Evolutionary conservation across 257 asterid species (phyloP), one percentile per base, ranked within the genome.

Genomic region (Salvia miltiorrhiza): DNA sequence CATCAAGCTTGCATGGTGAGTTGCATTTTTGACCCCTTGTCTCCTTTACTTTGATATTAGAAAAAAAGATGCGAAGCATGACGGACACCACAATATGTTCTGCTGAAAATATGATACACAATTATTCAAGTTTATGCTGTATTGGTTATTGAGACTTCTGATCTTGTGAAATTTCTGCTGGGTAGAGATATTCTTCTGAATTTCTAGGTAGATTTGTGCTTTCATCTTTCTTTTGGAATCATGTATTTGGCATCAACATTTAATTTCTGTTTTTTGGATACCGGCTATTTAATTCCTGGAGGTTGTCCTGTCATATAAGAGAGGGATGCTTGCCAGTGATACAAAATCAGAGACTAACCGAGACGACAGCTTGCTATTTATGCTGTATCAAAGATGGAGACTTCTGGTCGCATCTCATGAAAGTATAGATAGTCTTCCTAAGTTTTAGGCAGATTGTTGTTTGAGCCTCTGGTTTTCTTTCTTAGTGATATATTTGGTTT

Each of bases 1-100:
- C 93, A 47, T 39, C 88, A 65, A 92, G 98, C 76, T 81, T 92
- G 83, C 98, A 92, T 41, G 96, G 98, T 90, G 74, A 80, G 85
- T 67, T 76, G 28, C 58, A 55, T 72, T 74, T 63, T 32, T 69
- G 35, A 2, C n/a, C 48, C 47, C 20, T 56, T 40, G n/a, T 26
- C 2, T 45, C 9, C 65, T 53, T 28, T 19, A 20, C 28, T 40
- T n/a, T n/a, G n/a, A 59, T 17, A 62, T 61, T 41, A 16, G 44
- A 21, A 12, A 33, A 10, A 37, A 8, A 24, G 4, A 49, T 67
- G 53, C 21, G 12, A 43, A 41, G 12, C 24, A 11, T 50, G 26
- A 28, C 9, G 9, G 24, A 28, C 43, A 17, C 47, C 1, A 11
- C 13, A 44, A 44, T 40, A 21, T 59, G 28, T 48, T 69, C 43